Evolutionary conservation across 352 stramenopile genomes (phyloP).

Genomic region (Globisporangium mamillatum): DNA sequence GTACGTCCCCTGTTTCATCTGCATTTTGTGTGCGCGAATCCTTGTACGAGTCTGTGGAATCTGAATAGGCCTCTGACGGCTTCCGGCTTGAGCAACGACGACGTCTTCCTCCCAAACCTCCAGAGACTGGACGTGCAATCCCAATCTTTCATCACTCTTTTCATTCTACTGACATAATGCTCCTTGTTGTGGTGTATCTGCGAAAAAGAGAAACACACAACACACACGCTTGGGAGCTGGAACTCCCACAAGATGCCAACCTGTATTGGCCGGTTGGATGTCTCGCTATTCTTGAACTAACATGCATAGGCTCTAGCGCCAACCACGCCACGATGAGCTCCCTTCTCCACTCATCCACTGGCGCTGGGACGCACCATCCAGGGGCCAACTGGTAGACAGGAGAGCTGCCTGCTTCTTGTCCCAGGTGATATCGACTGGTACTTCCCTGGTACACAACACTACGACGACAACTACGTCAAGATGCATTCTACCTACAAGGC

Average conservation of each 20-base stretch:
- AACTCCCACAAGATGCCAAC: constrained; percentile 1
- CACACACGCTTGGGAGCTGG: constrained; percentile 2
- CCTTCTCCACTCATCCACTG: not conserved
- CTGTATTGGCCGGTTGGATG: not conserved
- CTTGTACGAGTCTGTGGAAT: no score
- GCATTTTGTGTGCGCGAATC: no score
- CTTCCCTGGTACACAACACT: not conserved
- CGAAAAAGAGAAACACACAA: not conserved
- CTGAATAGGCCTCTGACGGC: no score
- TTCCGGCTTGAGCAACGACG: no score
- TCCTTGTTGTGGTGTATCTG: constrained; percentile 3
- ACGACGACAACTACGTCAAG: no score
- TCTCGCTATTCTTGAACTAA: not conserved
- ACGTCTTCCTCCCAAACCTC: no score
- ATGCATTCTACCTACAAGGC: no score
- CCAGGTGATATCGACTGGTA: not conserved
- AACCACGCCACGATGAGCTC: no score
- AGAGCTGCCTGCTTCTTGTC: not conserved
- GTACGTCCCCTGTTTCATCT: no score
- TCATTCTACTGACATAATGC: no score
- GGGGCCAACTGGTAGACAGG: not conserved
- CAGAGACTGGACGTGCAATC: no score
- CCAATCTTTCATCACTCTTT: no score
- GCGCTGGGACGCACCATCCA: not conserved
- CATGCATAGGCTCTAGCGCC: not conserved